Conservation (phyloP, 352 stramenopile species). For the Phytophthora macrochlamydospora region DNA sequence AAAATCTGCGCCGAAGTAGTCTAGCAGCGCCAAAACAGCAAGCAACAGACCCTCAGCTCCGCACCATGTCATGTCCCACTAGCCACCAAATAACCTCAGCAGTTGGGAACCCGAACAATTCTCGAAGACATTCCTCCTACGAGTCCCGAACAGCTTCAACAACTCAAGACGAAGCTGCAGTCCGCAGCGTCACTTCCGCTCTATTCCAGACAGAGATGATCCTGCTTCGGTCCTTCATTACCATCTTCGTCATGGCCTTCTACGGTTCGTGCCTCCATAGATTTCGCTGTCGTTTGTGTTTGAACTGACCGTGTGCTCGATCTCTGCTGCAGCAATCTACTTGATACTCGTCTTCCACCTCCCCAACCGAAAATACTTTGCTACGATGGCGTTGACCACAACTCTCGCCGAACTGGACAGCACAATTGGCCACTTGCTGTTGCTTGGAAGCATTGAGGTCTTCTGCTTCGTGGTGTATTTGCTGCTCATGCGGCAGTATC, state of each 20-base stretch:
- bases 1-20: no score
- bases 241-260: conserved; percentile 23
- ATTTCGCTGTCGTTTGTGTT: background rate
- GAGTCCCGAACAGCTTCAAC: background rate
- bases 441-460: conserved; percentile 19
- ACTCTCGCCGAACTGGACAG: conserved; percentile 9
- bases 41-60: background rate
- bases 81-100: background rate
- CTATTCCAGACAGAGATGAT: conserved; percentile 35
- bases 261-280: conserved; percentile 16
- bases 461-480: conserved; percentile 26
- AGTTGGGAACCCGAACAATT: background rate
- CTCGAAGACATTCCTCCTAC: background rate
- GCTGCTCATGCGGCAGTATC: conserved; percentile 7
- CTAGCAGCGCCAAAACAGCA: background rate
- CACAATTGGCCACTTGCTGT: conserved; percentile 12
- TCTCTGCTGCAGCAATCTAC: conserved; percentile 22
- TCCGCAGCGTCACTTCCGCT: conserved; percentile 12
- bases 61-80: background rate
- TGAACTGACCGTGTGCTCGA: background rate
- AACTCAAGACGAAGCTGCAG: conserved; percentile 14
- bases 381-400: conserved; percentile 25
- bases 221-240: conserved; percentile 33
- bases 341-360: conserved; percentile 23
- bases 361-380: conserved; percentile 29